phyloP scores from a whole-genome alignment of 108 stramenopile species.

The Mayamaea pseudoterrestris region DNA sequence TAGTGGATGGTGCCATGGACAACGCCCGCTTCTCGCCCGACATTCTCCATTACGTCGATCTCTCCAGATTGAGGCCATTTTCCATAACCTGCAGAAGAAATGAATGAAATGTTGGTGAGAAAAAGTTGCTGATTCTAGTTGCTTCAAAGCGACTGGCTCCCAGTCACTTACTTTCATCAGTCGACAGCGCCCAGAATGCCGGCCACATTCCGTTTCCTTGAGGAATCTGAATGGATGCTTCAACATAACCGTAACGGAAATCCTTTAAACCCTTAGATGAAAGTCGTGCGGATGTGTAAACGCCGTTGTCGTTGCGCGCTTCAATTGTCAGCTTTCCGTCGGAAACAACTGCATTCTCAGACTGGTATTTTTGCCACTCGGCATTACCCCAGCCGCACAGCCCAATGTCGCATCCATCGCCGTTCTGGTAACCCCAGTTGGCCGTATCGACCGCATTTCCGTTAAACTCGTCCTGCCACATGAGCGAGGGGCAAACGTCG shows the following conservation, averaged over 20 bases:
- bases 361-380: background rate
- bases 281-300: background rate
- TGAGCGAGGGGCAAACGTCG: too few species aligned
- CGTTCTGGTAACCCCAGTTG: background rate
- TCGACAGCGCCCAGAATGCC: background rate
- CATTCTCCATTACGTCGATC: background rate
- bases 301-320: background rate
- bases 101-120: too few species aligned
- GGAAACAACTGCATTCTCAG: background rate
- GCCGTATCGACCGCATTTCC: background rate
- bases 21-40: background rate
- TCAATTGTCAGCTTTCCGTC: background rate
- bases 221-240: background rate
- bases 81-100: too few species aligned
- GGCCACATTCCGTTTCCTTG: background rate
- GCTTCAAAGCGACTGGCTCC: background rate
- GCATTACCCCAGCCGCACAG: background rate
- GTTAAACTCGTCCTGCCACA: constrained; percentile 1
- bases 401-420: background rate
- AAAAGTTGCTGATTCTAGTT: background rate
- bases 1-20: background rate
- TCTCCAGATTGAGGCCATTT: background rate
- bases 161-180: background rate
- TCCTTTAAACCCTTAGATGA: background rate
- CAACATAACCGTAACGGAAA: background rate